Evolutionary conservation across 495 filamentous ascomycete genomes (phyloP), one percentile per base, ranked within the genome.

Genomic region (Aspergillus sclerotioniger): DNA sequence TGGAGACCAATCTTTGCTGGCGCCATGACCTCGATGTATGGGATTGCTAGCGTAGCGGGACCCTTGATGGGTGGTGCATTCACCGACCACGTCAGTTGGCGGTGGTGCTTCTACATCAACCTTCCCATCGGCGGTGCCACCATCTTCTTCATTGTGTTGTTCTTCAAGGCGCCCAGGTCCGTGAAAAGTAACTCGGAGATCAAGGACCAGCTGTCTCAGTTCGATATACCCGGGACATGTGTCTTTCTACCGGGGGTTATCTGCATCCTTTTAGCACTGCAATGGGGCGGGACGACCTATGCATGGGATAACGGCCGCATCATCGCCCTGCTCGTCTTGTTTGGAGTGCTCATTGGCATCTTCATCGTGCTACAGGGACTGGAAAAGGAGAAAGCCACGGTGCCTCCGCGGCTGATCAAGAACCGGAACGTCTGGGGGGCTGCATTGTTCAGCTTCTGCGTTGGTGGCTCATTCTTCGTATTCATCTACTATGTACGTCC

Each of bases 261-360:
- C 60, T 87, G 82, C 59, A 70, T 93, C 2, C 67, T 96, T 13
- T 76, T 96, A 0, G 92, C 92, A 0, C 76, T 96, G 17, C 90
- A 94, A 67, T 96, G 91, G 91, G 91, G 90, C 45, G 91, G 91
- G 3, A 80, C 80, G 0, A 80, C 72, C 28, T 90, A 92, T 58
- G 58, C 71, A 0, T 95, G 90, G 91, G 65, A 58, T 48, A 79
- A 77, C 59, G 83, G 56, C 16, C 84, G 86, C 13, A 85, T 92
- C 61, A 88, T 92, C 51, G 80, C 80, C 3, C 76, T 95, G 3
- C 84, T 94, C 41, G 77, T 89, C 8, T 62, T 90, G n/a, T 88
- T 86, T 55, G 87, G 76, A 12, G 67, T 95, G 4, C 73, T 95
- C n/a, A 74, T 84, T 37, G 56, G 78, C 53, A 56, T 65, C 29